Evolutionary conservation across 2,329 filamentous ascomycete species (phyloP).

Genomic region (Aspergillus pseudotamarii): DNA sequence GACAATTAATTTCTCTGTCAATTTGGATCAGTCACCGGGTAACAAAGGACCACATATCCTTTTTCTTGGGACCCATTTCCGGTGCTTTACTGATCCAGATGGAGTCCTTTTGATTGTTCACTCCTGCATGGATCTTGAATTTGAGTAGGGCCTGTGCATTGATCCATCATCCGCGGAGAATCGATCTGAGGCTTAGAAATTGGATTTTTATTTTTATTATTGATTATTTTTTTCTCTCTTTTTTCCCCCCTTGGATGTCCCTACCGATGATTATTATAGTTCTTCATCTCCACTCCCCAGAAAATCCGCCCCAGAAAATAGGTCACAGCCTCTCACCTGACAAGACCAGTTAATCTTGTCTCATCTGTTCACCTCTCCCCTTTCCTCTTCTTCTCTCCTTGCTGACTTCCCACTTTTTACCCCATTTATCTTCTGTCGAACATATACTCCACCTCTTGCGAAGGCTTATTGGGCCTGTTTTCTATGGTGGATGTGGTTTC

Average conservation of each 20-base stretch:
- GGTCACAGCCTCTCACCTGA: constrained; percentile 7
- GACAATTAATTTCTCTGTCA: constrained; percentile 4
- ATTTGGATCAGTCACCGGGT: constrained; percentile 3
- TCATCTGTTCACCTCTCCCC: background rate
- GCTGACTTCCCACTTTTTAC: background rate
- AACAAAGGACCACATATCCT: background rate
- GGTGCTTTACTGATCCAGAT: background rate
- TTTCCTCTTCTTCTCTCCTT: background rate
- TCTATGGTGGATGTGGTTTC: background rate
- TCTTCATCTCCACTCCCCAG: constrained; percentile 3
- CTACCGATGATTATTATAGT: background rate
- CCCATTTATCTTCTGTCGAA: background rate
- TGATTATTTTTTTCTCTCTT: background rate
- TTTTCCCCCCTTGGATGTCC: background rate
- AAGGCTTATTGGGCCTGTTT: background rate
- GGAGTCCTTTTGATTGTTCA: background rate
- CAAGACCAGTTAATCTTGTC: background rate
- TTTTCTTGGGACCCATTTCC: background rate
- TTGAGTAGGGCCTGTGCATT: constrained; percentile 4
- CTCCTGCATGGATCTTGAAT: constrained; percentile 1
- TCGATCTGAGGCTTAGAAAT: background rate
- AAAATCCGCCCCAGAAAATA: constrained; percentile 6
- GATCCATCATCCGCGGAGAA: constrained; percentile 2
- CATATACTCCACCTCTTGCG: background rate
- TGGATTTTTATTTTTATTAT: background rate